Evolutionary conservation across 371 early-diverging fungal genomes (phyloP).

Genomic region (Rhizopus sp.): DNA sequence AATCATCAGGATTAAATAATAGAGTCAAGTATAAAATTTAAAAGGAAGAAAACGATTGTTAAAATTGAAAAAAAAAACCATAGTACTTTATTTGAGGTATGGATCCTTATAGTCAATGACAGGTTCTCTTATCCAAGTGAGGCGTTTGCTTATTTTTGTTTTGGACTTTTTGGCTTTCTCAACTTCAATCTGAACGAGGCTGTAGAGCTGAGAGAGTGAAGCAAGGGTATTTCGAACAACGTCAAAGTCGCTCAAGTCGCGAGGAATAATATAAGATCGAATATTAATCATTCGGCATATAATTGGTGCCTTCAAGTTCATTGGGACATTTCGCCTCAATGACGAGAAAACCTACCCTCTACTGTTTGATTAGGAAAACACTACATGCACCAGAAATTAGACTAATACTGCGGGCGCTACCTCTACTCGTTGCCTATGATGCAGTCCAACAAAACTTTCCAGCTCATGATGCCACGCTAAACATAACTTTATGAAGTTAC

Average conservation of each 20-base stretch:
- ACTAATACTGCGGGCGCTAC: too few relatives aligned
- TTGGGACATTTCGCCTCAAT: background rate
- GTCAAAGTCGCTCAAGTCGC: constrained; percentile 5
- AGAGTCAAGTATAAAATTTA: constrained; percentile 4
- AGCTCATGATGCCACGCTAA: too few relatives aligned
- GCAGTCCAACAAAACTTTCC: too few relatives aligned
- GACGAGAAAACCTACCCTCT: constrained; percentile 1
- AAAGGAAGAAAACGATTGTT: constrained; percentile 3
- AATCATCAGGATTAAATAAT: background rate
- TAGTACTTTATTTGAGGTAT: constrained; percentile 2
- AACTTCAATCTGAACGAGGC: background rate
- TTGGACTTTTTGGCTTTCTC: constrained; percentile 4
- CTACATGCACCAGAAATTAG: too few relatives aligned
- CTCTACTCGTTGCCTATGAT: too few relatives aligned
- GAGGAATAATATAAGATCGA: constrained; percentile 8
- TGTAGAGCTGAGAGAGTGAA: constrained; percentile 2
- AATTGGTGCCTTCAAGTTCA: constrained; percentile 1
- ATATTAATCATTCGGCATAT: constrained; percentile 2
- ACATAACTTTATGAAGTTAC: too few relatives aligned
- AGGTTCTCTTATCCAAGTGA: constrained; percentile 3
- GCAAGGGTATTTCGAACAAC: constrained; percentile 4
- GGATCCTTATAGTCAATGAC: constrained; percentile 7
- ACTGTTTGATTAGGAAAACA: constrained; percentile 1
- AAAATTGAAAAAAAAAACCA: background rate
- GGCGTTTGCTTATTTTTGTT: constrained; percentile 3